Evolutionary conservation across 257 asterid species (phyloP).

Genomic region (Dorcoceras hygrometricum): DNA sequence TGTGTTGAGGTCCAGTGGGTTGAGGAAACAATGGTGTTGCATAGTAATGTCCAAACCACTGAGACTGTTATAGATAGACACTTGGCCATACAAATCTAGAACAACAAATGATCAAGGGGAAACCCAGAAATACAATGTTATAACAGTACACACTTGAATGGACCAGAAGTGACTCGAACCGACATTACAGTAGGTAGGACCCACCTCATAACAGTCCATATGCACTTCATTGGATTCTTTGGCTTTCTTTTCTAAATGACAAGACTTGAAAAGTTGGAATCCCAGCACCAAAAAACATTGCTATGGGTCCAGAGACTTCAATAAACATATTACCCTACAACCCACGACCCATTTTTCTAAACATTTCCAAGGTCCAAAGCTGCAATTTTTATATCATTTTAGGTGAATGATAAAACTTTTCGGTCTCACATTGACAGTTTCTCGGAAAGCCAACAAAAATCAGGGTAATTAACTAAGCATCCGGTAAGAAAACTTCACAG

Average conservation of each 20-base stretch:
- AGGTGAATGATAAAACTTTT: neutral
- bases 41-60: conserved; percentile 16
- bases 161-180: neutral
- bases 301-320: conserved; percentile 13
- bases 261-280: conserved; percentile 18
- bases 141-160: neutral
- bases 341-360: neutral
- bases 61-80: conserved; percentile 21
- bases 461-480: neutral
- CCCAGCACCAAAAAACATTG: conserved; percentile 25
- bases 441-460: neutral
- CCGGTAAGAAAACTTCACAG: neutral
- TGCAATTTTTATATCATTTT: conserved; percentile 1
- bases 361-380: neutral
- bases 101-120: conserved; percentile 21
- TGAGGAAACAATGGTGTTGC: conserved; percentile 18
- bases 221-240: conserved; percentile 32
- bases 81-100: conserved; percentile 31
- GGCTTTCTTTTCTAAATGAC: neutral
- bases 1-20: conserved; percentile 16
- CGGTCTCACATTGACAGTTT: neutral
- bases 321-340: conserved; percentile 15
- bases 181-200: conserved; percentile 8
- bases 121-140: neutral
- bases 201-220: conserved; percentile 23